Evolutionary conservation across 805 yeast species (phyloP), one percentile per base, ranked within the genome.

Genomic region (Lachancea nothofagi): DNA sequence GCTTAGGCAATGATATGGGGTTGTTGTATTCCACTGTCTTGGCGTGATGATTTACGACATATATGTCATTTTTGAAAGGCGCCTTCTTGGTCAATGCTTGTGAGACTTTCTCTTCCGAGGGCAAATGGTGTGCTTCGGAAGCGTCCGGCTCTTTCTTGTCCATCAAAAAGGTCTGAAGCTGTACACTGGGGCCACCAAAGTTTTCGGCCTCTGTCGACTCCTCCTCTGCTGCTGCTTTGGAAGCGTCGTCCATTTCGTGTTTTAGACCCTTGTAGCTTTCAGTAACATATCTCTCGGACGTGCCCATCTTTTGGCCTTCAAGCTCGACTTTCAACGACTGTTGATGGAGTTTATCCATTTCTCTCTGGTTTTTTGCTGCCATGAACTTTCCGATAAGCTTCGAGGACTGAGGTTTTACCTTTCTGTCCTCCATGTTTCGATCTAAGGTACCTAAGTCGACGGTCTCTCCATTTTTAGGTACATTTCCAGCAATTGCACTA

Each of bases 271-370:
- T 64, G 49, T 77, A 78, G 0, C 71, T 69, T 1, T 63, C 53
- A 1, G 79, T 70, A 7, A 75, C 71, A 57, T 75, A 77, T 19
- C 57, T 66, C 33, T 71, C 73, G 34, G 64, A 68, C 14, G 56
- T 70, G 4, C 67, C 69, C 42, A 71, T 75, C 15, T 53, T 40
- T 23, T 64, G 63, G 7, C 71, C 46, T 41, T 69, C 72, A 29
- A 61, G 52, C 28, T 62, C 67, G 7, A 59, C 45, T 33, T 60
- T 62, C 17, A 65, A 47, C 19, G 71, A 71, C 36, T 59, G 53
- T 2, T 71, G 62, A 5, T 61, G 48, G n/a, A 65, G 40, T 24
- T 62, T 63, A 45, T 77, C 83, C 32, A 61, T 45, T 13, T 75
- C 72, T 39, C 83, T 54, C 25, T 51, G 51, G 37, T 57, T 51